Conservation (phyloP, 495 filamentous ascomycete genomes). For the Hypoxylon rickii region DNA sequence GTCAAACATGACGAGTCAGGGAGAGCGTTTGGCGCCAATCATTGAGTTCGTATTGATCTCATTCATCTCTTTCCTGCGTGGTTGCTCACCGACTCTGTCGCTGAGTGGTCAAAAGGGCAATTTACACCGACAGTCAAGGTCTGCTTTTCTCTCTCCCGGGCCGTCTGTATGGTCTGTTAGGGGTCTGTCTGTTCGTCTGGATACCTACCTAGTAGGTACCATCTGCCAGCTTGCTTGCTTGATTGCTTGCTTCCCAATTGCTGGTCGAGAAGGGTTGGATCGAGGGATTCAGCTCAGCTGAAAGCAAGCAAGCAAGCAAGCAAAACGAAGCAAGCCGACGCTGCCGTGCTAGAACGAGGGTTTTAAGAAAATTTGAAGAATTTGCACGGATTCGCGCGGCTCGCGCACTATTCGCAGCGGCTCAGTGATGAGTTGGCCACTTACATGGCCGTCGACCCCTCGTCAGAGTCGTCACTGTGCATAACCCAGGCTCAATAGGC, state of each 20-base stretch:
- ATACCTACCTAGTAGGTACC: too few species aligned
- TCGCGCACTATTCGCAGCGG: slow-evolving; percentile 19
- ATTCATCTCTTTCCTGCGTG: neutral
- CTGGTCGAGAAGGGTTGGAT: too few species aligned
- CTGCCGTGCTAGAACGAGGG: slow-evolving; percentile 24
- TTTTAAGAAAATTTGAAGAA: slow-evolving; percentile 20
- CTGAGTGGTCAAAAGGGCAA: slow-evolving; percentile 7
- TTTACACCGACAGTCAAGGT: slow-evolving; percentile 22
- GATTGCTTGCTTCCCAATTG: too few species aligned
- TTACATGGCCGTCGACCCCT: slow-evolving; percentile 9
- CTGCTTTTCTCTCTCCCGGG: too few species aligned
- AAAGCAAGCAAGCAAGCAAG: too few species aligned
- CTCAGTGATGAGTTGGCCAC: slow-evolving; percentile 39
- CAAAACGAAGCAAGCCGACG: neutral
- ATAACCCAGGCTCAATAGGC: slow-evolving; percentile 33
- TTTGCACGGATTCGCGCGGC: slow-evolving; percentile 25
- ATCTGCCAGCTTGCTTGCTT: too few species aligned
- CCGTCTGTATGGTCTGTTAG: slow-evolving; percentile 13
- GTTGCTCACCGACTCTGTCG: slow-evolving; percentile 21
- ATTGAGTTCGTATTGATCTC: slow-evolving; percentile 10
- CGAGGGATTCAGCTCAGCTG: too few species aligned
- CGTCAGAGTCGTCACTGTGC: slow-evolving; percentile 24
- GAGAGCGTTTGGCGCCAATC: slow-evolving; percentile 25
- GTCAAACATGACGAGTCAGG: slow-evolving; percentile 30
- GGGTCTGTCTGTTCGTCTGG: too few species aligned